These are phyloP conservation scores for Bipolaris zeicola DNA, from an alignment of 2,329 filamentous ascomycete species.

Conservation along the genomic window DNA sequence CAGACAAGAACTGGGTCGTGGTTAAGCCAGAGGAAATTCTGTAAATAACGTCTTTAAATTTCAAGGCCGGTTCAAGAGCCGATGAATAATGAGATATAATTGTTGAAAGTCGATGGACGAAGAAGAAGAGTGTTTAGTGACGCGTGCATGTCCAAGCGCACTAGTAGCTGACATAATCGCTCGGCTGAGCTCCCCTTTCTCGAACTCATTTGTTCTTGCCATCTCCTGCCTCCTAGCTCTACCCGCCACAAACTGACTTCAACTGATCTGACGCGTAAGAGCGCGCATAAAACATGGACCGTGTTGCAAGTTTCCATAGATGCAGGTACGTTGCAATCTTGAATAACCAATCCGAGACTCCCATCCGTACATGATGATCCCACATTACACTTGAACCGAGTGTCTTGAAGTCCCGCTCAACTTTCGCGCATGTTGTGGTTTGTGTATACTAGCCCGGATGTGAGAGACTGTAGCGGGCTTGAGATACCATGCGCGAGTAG, in stretches of 20 bases:
- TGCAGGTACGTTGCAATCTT: conserved; percentile 1
- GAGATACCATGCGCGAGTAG: conserved; percentile 19
- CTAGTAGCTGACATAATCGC: conserved; percentile 10
- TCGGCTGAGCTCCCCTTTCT: conserved; percentile 4
- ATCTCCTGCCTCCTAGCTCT: not conserved
- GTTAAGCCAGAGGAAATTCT: conserved; percentile 38
- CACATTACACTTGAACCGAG: conserved; percentile 25
- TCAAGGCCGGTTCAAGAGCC: not conserved
- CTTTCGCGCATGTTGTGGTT: conserved; percentile 12
- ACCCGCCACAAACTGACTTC: not conserved
- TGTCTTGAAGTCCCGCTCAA: conserved; percentile 1
- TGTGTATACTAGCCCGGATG: conserved; percentile 16
- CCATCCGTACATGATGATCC: conserved; percentile 13
- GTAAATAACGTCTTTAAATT: conserved; percentile 6
- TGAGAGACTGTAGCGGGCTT: not conserved
- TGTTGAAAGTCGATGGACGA: not conserved
- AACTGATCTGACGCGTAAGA: not conserved
- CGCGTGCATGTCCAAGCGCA: not conserved
- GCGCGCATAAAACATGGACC: not conserved
- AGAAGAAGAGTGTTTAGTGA: not conserved
- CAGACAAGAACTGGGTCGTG: conserved; percentile 41
- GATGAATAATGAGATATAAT: not conserved
- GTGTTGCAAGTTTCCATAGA: not conserved
- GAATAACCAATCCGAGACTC: not conserved
- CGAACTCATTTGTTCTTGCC: not conserved